A percentile compares a stretch with the other conserved stretches of the same genome.
Evolutionary conservation across 2,329 filamentous ascomycete species (phyloP).

Genomic region (Aphanocladium album): DNA sequence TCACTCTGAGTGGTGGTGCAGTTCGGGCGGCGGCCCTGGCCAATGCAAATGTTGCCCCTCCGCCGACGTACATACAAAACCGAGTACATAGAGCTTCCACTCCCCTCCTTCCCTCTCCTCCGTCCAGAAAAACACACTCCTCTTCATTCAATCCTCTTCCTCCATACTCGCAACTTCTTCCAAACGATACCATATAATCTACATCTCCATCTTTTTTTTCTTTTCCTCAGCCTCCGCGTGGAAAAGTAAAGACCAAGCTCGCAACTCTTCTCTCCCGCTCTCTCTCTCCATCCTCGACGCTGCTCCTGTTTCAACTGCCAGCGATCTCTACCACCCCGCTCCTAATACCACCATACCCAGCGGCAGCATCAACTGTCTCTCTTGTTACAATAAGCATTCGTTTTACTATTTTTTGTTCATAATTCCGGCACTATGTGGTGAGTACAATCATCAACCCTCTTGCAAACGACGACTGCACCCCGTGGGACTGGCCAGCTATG

Average conservation of each 20-base stretch:
- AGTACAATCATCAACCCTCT: neutral
- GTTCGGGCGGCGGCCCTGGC: neutral
- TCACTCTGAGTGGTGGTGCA: too few relatives aligned
- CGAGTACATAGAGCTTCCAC: conserved; percentile 3
- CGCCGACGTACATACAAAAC: neutral
- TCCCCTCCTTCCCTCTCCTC: conserved; percentile 3
- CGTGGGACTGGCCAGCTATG: neutral
- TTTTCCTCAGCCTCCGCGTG: neutral
- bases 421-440: conserved; percentile 3
- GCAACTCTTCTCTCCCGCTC: neutral
- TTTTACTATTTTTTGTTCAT: neutral
- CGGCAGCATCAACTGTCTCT: neutral
- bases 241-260: neutral
- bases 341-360: neutral
- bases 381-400: neutral
- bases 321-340: neutral
- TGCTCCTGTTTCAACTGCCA: conserved; percentile 1
- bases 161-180: neutral
- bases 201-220: neutral
- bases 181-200: neutral
- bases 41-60: neutral
- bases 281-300: neutral
- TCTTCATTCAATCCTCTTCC: neutral
- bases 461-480: neutral
- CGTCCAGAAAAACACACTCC: neutral